Conservation (phyloP, 495 filamentous ascomycete genomes). For the Xylaria castorea region DNA sequence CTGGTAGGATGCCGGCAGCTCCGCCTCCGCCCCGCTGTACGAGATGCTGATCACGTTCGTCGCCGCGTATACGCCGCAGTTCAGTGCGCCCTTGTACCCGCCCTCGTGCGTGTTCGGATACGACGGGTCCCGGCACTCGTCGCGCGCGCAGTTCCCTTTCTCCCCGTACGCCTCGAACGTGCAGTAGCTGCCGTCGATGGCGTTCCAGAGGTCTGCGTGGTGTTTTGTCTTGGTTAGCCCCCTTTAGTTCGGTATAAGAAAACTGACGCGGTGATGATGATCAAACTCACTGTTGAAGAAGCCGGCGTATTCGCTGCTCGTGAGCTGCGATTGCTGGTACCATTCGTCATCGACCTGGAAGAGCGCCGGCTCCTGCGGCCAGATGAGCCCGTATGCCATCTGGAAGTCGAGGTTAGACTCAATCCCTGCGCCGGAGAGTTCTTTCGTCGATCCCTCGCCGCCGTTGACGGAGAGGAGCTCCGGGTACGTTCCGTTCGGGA, state of each 20-base stretch:
- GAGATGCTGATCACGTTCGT: conserved; percentile 51
- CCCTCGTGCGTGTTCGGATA: conserved; percentile 61
- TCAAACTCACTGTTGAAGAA: conserved; percentile 43
- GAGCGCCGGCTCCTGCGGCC: conserved; percentile 63
- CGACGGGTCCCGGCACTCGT: conserved; percentile 51
- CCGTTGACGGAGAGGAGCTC: conserved; percentile 49
- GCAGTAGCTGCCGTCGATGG: conserved; percentile 71
- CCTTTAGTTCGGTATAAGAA: no score
- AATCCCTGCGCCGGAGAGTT: conserved; percentile 36
- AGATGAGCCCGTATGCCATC: conserved; percentile 50
- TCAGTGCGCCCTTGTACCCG: conserved; percentile 63
- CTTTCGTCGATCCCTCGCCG: conserved; percentile 35
- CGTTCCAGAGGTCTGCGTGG: conserved; percentile 56
- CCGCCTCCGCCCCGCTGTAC: conserved; percentile 47
- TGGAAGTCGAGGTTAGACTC: conserved; percentile 46
- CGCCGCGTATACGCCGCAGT: conserved; percentile 61
- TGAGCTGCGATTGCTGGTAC: conserved; percentile 42
- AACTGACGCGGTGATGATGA: no score
- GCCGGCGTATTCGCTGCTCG: conserved; percentile 40
- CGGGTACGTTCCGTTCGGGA: conserved; percentile 47
- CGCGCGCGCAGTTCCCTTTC: conserved; percentile 40
- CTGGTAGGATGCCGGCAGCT: conserved; percentile 46
- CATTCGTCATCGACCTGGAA: conserved; percentile 63
- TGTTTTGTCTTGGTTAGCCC: neutral
- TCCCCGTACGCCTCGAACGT: conserved; percentile 51